A percentile compares a stretch with the other conserved stretches of the same genome.
Conservation (phyloP, 495 filamentous ascomycete genomes). For the Podospora comata region DNA sequence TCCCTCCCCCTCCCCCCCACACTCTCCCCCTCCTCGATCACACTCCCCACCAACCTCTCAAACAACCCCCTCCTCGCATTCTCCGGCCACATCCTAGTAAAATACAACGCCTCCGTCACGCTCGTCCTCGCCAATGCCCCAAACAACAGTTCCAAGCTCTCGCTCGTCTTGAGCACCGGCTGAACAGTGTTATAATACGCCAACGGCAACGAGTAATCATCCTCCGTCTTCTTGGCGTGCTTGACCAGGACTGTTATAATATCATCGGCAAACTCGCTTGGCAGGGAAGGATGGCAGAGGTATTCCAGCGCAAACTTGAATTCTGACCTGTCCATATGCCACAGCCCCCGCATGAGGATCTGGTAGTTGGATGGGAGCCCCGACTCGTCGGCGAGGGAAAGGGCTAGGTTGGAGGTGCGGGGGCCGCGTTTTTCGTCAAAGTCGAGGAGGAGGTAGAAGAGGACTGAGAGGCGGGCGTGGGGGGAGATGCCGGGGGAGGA, state of each 20-base stretch:
- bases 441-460: constrained; percentile 80
- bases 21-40: constrained; percentile 48
- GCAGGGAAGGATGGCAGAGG: constrained; percentile 70
- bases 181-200: constrained; percentile 73
- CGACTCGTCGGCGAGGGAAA: constrained; percentile 49
- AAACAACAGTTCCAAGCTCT: constrained; percentile 62
- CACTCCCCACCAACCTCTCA: constrained; percentile 61
- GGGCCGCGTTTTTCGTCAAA: constrained; percentile 50
- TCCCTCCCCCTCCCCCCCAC: constrained; percentile 58
- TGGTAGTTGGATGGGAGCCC: constrained; percentile 62
- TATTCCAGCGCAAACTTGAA: constrained; percentile 69
- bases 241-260: constrained; percentile 68
- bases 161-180: constrained; percentile 58
- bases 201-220: constrained; percentile 63
- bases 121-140: constrained; percentile 62
- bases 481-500: constrained; percentile 53
- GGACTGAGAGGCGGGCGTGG: constrained; percentile 71
- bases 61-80: constrained; percentile 58
- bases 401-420: constrained; percentile 47
- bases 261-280: constrained; percentile 76
- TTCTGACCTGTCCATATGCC: constrained; percentile 69
- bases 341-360: constrained; percentile 75
- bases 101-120: constrained; percentile 70
- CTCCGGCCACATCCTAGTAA: constrained; percentile 59
- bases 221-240: constrained; percentile 35